Conservation (phyloP, 2,329 filamentous ascomycete species). For the Claviceps sorghi region DNA sequence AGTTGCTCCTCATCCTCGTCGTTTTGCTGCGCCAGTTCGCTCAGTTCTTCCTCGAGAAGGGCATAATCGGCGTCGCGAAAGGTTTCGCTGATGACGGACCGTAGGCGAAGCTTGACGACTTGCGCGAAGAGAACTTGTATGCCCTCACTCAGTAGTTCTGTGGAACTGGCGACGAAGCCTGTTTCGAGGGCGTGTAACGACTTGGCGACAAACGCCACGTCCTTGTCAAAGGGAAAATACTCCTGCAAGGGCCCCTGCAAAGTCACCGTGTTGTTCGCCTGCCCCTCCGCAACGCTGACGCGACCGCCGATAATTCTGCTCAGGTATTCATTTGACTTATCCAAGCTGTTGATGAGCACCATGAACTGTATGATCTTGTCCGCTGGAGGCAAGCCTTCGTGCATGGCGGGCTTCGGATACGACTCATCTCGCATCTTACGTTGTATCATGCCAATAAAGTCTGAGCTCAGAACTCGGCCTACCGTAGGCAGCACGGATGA, state of each 20-base stretch:
- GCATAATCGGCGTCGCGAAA: conserved; percentile 88
- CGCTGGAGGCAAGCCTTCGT: conserved; percentile 74
- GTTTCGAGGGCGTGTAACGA: conserved; percentile 54
- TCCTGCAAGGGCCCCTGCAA: conserved; percentile 37
- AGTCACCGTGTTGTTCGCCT: conserved; percentile 18
- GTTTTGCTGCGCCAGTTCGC: conserved; percentile 38
- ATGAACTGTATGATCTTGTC: conserved; percentile 80
- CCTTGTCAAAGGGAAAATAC: conserved; percentile 68
- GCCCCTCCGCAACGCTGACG: conserved; percentile 31
- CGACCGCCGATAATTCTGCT: conserved; percentile 66
- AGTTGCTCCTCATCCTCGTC: conserved; percentile 39
- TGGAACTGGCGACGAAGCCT: conserved; percentile 62
- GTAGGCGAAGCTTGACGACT: conserved; percentile 71
- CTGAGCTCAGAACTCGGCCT: conserved; percentile 64
- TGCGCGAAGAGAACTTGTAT: conserved; percentile 76
- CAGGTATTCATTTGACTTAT: conserved; percentile 83
- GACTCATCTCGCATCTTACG: conserved; percentile 95
- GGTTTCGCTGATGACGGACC: conserved; percentile 71
- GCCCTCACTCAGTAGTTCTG: conserved; percentile 70
- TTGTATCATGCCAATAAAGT: conserved; percentile 95
- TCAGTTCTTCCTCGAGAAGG: conserved; percentile 46
- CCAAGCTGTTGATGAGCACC: conserved; percentile 88
- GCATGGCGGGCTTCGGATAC: conserved; percentile 66
- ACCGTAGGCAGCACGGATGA: conserved; percentile 65
- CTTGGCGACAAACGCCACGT: conserved; percentile 53